phyloP scores from a whole-genome alignment of 108 stramenopile species.

The Thalassiosira profunda region DNA sequence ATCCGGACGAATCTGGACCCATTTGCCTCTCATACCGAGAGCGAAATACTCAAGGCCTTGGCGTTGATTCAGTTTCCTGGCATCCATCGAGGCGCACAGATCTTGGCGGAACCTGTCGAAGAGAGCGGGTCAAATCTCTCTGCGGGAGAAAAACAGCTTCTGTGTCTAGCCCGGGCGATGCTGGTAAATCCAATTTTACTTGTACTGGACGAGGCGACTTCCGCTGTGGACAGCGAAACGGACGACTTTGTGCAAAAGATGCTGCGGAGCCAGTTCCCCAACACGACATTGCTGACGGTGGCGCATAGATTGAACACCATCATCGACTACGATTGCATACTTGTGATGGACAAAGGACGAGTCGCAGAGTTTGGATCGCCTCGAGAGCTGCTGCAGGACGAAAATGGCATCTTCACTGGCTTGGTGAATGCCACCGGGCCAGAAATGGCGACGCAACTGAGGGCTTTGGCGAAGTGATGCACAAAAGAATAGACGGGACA shows the following conservation, averaged over 20 bases:
- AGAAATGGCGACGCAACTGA: conserved; percentile 56
- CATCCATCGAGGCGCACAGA: conserved; percentile 14
- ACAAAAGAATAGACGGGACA: too few species aligned
- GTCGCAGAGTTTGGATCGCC: conserved; percentile 90
- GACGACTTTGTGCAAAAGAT: conserved; percentile 81
- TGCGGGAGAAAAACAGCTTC: conserved; percentile 93
- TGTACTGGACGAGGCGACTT: conserved; percentile 50
- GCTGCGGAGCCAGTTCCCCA: conserved; percentile 71
- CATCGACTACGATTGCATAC: conserved; percentile 89
- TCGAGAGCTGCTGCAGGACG: conserved; percentile 55
- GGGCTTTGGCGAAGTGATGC: conserved; percentile 36
- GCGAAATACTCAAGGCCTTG: conserved; percentile 81
- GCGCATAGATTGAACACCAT: conserved; percentile 94
- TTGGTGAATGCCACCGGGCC: conserved; percentile 69
- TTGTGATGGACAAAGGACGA: conserved; percentile 89
- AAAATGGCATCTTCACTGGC: conserved; percentile 61
- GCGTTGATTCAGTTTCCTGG: conserved; percentile 41
- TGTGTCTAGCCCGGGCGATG: conserved; percentile 74
- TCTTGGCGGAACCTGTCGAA: conserved; percentile 57
- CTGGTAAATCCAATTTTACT: conserved; percentile 37
- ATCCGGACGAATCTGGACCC: conserved; percentile 94
- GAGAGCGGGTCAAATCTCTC: conserved; percentile 92
- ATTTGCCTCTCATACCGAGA: conserved; percentile 71
- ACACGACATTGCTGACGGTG: conserved; percentile 88
- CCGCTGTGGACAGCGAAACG: conserved; percentile 47